Conservation (phyloP, 805 yeast species). For the Saccharomycopsis babjevae region DNA sequence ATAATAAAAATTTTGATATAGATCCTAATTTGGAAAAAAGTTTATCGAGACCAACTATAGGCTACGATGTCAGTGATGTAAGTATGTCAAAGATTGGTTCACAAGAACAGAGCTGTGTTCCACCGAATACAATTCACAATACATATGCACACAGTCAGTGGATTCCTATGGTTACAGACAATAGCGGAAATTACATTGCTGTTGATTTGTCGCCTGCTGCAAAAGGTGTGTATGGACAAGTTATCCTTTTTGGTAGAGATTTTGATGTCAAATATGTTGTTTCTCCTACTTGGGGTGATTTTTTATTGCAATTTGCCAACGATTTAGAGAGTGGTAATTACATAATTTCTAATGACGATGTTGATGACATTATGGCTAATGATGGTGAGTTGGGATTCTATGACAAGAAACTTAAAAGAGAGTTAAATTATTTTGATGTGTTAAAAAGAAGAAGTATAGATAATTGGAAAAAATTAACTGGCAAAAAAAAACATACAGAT, state of each 20-base stretch:
- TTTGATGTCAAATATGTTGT: conserved; percentile 82
- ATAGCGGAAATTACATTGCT: conserved; percentile 85
- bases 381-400: conserved; percentile 15
- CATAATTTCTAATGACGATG: conserved; percentile 48
- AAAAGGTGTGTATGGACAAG: conserved; percentile 78
- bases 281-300: conserved; percentile 85
- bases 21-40: conserved; percentile 17
- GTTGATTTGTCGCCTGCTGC: conserved; percentile 80
- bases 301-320: conserved; percentile 69
- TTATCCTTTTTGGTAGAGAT: conserved; percentile 88
- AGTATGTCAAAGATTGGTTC: neutral
- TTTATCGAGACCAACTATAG: conserved; percentile 1
- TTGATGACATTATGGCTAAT: conserved; percentile 58
- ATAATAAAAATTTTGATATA: conserved; percentile 18
- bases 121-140: conserved; percentile 62
- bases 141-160: conserved; percentile 84
- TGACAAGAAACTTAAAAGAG: conserved; percentile 7
- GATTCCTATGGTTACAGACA: conserved; percentile 87
- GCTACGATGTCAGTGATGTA: conserved; percentile 6
- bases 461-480: neutral
- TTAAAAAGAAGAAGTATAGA: conserved; percentile 7
- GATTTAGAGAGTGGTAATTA: conserved; percentile 82
- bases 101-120: conserved; percentile 32
- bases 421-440: conserved; percentile 15
- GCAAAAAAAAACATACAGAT: neutral